Percentiles rank a stretch among this genome's conserved stretches.
These are phyloP conservation scores for Podila clonocystis DNA, from an alignment of 192 early-diverging fungal species.

Conservation along the genomic window DNA sequence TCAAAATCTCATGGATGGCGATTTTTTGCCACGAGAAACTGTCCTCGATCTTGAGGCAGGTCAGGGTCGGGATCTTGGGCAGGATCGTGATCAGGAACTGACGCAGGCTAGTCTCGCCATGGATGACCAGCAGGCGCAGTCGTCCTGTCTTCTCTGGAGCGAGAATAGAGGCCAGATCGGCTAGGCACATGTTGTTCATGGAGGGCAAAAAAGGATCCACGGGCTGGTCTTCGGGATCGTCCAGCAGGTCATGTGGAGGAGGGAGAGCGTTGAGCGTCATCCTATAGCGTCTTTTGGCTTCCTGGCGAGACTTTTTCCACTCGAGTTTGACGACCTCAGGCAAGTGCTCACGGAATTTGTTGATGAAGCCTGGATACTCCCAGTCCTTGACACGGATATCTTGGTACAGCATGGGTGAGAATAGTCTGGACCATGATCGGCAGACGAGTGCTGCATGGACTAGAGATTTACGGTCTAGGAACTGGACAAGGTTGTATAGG, in stretches of 20 bases:
- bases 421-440: constrained; percentile 9
- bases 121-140: constrained; percentile 5
- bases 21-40: constrained; percentile 24
- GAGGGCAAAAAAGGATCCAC: too few species aligned
- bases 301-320: constrained; percentile 2
- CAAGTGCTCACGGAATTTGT: not conserved
- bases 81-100: constrained; percentile 2
- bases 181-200: constrained; percentile 1
- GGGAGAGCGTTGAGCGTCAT: not conserved
- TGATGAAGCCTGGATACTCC: not conserved
- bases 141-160: not conserved
- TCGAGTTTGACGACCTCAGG: constrained; percentile 8
- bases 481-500: constrained; percentile 14
- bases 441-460: constrained; percentile 10
- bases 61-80: constrained; percentile 6
- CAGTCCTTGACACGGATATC: constrained; percentile 9
- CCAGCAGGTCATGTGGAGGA: too few species aligned
- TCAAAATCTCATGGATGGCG: constrained; percentile 11
- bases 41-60: constrained; percentile 19
- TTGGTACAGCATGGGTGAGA: constrained; percentile 10
- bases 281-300: not conserved
- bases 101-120: constrained; percentile 5
- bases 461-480: constrained; percentile 5
- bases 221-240: not conserved
- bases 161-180: not conserved